Evolutionary conservation across 768 basidiomycete genomes (phyloP), one percentile per base, ranked within the genome.

Genomic region (Psilocybe cubensis): DNA sequence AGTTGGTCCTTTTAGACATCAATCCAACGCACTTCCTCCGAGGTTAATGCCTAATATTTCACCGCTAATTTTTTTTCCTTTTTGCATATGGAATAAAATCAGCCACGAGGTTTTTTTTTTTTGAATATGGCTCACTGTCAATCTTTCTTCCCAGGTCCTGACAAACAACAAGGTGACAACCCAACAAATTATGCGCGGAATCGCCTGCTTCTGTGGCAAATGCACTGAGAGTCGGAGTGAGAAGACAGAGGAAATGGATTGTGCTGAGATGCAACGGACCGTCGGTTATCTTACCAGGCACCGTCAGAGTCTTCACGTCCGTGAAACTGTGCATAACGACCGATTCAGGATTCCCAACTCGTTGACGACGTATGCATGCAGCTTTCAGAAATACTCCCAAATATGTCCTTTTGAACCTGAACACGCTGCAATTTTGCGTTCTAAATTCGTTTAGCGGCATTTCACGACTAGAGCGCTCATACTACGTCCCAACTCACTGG

Each of bases 81-180:
- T 31, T 50, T 53, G 59, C 57, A 62, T 59, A 62, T 59, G 60
- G 60, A 57, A 57, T 57, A 61, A 60, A 58, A 56, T 60, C 52
- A 62, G 52, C 63, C 63, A 64, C 58, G 63, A 64, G 63, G 63
- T 60, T 28, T 35, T 35, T 27, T 35, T 35, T 27, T 44, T 45
- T 40, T 50, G 49, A 57, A 44, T 51, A 28, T 49, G n/a, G 35
- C 14, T 14, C 31, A 33, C 14, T 33, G 35, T 14, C 35, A 38
- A 14, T 14, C 35, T 38, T 38, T n/a, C 5, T 33, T 33, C 12
- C 6, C 31, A 7, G 31, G 12, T 33, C 31, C 31, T 12, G 31
- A 38, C 12, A n/a, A 38, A 38, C 10, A 38, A 38, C 5, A 0
- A n/a, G 14, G 8, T 7, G 31, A 33, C 31, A 14, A 33, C 31